Evolutionary conservation across 192 early-diverging fungal species (phyloP).

Genomic region (Mortierella hygrophila): DNA sequence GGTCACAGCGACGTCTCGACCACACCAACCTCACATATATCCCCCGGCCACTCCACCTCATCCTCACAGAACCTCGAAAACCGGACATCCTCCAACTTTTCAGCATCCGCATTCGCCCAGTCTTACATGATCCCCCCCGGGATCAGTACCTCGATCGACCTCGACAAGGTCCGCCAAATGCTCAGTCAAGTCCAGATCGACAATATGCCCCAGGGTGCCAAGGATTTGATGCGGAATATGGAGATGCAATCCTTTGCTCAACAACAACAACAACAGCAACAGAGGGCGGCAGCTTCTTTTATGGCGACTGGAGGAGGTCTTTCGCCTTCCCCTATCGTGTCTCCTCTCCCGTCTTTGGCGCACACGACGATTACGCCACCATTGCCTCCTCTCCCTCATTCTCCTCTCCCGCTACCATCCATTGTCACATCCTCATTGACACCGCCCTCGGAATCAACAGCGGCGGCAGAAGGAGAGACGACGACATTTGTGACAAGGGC

Average conservation of each 20-base stretch:
- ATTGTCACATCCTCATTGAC: neutral
- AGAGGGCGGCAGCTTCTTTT: neutral
- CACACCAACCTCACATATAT: neutral
- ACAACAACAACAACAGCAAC: neutral
- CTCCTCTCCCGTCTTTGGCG: neutral
- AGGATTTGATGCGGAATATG: slow-evolving; percentile 28
- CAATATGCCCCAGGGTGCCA: slow-evolving; percentile 30
- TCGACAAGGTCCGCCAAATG: slow-evolving; percentile 29
- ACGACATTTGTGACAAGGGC: slow-evolving; percentile 26
- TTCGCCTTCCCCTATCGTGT: neutral
- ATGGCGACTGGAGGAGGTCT: neutral
- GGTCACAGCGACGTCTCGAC: neutral
- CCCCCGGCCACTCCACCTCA: neutral
- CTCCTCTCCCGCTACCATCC: neutral
- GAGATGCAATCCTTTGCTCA: slow-evolving; percentile 20
- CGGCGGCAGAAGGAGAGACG: neutral
- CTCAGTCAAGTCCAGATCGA: slow-evolving; percentile 30
- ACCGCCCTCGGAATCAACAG: neutral
- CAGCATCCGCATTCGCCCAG: neutral
- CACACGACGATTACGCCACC: neutral
- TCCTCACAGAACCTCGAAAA: neutral
- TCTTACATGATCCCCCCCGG: neutral
- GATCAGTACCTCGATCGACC: slow-evolving; percentile 16
- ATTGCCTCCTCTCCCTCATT: neutral
- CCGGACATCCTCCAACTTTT: neutral